Percentiles rank a stretch among this genome's conserved stretches.
These are phyloP conservation scores for Fomitopsis palustris DNA, from an alignment of 1,284 basidiomycete species.

Conservation along the genomic window DNA sequence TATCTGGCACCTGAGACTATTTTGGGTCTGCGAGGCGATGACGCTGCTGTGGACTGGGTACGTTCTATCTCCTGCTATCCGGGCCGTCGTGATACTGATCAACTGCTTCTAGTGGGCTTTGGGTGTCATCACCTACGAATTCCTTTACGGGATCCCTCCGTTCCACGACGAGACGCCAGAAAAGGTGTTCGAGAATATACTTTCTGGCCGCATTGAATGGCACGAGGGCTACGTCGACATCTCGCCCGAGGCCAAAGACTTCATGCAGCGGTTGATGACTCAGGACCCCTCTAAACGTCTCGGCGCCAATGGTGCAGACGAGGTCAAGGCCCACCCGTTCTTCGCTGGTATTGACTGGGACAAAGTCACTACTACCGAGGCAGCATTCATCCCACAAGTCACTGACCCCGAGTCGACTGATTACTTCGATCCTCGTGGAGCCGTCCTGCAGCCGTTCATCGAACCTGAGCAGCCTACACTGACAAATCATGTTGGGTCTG, in stretches of 20 bases:
- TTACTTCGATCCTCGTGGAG: conserved; percentile 97
- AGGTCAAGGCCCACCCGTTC: conserved; percentile 93
- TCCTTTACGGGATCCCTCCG: conserved; percentile 94
- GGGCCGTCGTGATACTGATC: neutral
- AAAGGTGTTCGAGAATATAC: conserved; percentile 97
- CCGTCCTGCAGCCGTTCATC: conserved; percentile 84
- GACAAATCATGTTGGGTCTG: conserved; percentile 42
- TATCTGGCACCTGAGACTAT: conserved; percentile 97
- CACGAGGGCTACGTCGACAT: conserved; percentile 91
- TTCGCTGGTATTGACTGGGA: conserved; percentile 93
- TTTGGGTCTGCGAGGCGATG: conserved; percentile 92
- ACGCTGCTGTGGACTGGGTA: conserved; percentile 96
- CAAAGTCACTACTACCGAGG: conserved; percentile 82
- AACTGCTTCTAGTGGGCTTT: conserved; percentile 75
- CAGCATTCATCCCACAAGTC: conserved; percentile 94
- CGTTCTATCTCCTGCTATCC: conserved; percentile 21
- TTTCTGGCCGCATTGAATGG: conserved; percentile 96
- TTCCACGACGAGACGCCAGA: conserved; percentile 98
- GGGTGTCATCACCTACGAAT: conserved; percentile 98
- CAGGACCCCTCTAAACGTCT: conserved; percentile 80
- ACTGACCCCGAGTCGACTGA: conserved; percentile 97
- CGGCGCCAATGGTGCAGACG: conserved; percentile 85
- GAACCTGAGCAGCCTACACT: conserved; percentile 67
- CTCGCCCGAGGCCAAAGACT: conserved; percentile 84
- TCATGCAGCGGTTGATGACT: conserved; percentile 88